Evolutionary conservation across 768 basidiomycete species (phyloP), one percentile per base, ranked within the genome.

Genomic region (Kwoniella botswanensis): DNA sequence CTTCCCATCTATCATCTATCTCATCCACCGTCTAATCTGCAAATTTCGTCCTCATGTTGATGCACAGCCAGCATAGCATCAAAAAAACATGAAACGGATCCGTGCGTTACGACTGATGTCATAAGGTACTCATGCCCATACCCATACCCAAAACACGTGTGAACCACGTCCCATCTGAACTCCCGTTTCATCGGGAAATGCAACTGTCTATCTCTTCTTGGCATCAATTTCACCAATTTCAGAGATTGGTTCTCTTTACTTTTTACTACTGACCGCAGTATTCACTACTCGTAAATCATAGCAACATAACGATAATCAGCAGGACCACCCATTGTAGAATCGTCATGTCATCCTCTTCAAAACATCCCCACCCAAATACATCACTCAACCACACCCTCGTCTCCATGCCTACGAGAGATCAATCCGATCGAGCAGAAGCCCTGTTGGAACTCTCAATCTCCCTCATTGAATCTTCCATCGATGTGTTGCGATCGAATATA

Each of bases 401-500:
- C 12, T 29, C 70, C 3, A 65, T 65, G 65, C 63, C 66, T 13
- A 44, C 71, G 22, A 63, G 54, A 15, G 68, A 73, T 22, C 72
- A 74, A 13, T 53, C 66, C 21, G 78, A 80, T 43, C 69, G 74
- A 41, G 79, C 79, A 12, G 60, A 72, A 29, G 77, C 79, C 21
- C 53, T 81, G 13, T 56, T 81, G 7, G 70, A 72, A 15, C 66
- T 81, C 17, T 63, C 76, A 12, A 76, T 79, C n/a, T 70, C 74
- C 0, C 63, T 81, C 29, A 55, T 81, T 24, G 77, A 79, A n/a
- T 71, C 72, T 10, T 76, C 73, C 6, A 41, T 77, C 22, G 79
- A 81, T 57, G 64, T 81, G 0, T 63, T 81, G 1, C n/a, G 42
- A 17, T 46, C 65, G 0, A 60, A 74, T 53, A 72, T 81, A 41